These are phyloP conservation scores for Biscogniauxia marginata DNA, from an alignment of 2,329 filamentous ascomycete genomes.

Conservation along the genomic window DNA sequence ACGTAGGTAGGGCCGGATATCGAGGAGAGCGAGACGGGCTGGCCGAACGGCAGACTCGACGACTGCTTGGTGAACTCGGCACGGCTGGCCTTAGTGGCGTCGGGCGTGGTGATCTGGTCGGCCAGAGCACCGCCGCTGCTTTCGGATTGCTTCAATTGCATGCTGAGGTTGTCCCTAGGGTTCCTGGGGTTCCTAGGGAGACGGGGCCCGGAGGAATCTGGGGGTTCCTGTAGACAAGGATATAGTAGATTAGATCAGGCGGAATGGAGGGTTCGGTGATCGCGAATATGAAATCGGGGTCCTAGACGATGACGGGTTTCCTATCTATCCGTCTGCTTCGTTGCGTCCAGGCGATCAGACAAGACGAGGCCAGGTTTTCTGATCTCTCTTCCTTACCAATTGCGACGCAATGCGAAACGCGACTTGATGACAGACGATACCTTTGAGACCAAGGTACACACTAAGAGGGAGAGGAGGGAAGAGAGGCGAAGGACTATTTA, in stretches of 20 bases:
- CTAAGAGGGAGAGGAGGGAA: neutral
- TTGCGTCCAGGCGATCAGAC: neutral
- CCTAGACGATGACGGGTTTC: too few species aligned
- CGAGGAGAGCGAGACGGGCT: slow-evolving; percentile 51
- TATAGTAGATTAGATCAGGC: slow-evolving; percentile 16
- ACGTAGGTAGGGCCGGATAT: slow-evolving; percentile 89
- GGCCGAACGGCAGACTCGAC: slow-evolving; percentile 57
- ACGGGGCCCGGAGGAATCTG: slow-evolving; percentile 12
- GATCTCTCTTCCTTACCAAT: neutral
- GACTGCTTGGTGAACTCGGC: slow-evolving; percentile 43
- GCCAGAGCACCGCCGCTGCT: slow-evolving; percentile 32
- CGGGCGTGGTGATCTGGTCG: slow-evolving; percentile 32
- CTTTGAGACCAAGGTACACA: neutral
- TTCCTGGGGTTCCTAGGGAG: slow-evolving; percentile 11
- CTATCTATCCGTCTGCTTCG: neutral
- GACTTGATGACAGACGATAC: too few species aligned
- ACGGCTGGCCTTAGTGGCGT: slow-evolving; percentile 28
- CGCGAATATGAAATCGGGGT: neutral
- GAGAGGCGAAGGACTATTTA: neutral
- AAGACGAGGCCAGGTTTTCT: neutral
- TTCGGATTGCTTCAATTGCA: slow-evolving; percentile 39
- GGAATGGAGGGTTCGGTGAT: neutral
- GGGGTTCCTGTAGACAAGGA: slow-evolving; percentile 11
- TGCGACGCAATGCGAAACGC: neutral
- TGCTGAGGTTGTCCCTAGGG: slow-evolving; percentile 16